Percentiles rank a stretch among this genome's conserved stretches.
Conservation (phyloP, 768 basidiomycete species). For the Cystobasidium ongulense region DNA sequence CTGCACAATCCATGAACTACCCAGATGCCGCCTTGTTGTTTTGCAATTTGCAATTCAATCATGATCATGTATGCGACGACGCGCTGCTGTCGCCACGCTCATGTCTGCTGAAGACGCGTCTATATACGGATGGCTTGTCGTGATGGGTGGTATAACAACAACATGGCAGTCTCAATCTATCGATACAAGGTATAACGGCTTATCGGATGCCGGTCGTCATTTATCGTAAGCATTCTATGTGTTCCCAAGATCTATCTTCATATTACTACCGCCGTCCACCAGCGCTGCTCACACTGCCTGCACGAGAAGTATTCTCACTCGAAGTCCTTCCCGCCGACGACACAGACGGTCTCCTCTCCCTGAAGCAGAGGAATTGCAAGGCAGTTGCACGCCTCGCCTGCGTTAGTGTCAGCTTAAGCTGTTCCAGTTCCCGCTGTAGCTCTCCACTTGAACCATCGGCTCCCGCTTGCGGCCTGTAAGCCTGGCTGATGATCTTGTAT, state of each 20-base stretch:
- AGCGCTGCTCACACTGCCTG: background rate
- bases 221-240: too few relatives aligned
- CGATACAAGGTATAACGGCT: too few relatives aligned
- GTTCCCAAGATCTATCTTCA: background rate
- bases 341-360: slow-evolving; percentile 39
- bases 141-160: too few relatives aligned
- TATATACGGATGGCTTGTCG: too few relatives aligned
- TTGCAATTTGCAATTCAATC: too few relatives aligned
- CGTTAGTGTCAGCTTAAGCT: slow-evolving; percentile 78
- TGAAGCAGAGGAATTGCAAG: slow-evolving; percentile 91
- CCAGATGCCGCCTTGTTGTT: too few relatives aligned
- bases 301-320: background rate
- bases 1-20: too few relatives aligned
- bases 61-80: too few relatives aligned
- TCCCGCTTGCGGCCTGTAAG: slow-evolving; percentile 63
- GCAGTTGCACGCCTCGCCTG: slow-evolving; percentile 84
- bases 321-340: background rate
- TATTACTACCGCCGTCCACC: background rate
- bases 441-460: slow-evolving; percentile 63
- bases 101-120: too few relatives aligned
- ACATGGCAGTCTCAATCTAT: too few relatives aligned
- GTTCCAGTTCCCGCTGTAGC: slow-evolving; percentile 75
- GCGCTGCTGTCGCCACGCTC: too few relatives aligned
- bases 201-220: too few relatives aligned
- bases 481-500: slow-evolving; percentile 88